Base-by-base conservation (phyloP, 805 yeast species). In the Grigorovia transvaalensis region DNA sequence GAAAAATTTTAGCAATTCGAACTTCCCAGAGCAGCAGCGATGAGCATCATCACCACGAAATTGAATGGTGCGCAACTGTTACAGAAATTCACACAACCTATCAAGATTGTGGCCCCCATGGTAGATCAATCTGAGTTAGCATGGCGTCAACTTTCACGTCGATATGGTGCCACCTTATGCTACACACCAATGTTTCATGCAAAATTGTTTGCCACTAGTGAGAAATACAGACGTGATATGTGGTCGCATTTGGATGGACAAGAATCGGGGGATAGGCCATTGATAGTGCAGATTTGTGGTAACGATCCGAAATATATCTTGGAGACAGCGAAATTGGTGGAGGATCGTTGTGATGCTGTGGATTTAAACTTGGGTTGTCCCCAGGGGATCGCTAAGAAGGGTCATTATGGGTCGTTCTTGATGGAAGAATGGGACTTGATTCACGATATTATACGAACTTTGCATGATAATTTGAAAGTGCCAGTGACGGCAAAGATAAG, bases 141-240 rank as follows among this genome's bases (percentile, higher is more conserved):
- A 1, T 93, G 98, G 98, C 75, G 99, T 57, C 77, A 87, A 17
- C 71, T 93, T 15, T 85, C 95, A 2, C 76, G 98, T 51, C 74
- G 77, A 53, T 84, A 90, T 61, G 99, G 99, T 2, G 98, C 99
- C 0, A 88, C 89, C 2, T 72, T 93, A 38, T 88, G 96, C 62
- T 93, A 91, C 62, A 87, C 98, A 0, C 99, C 99, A 2, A 93
- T 93, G 99, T 79, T 85, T 57, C 98, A 93, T 68, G 96, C 99
- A 3, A 75, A 89, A 48, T 70, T 90, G 42, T 93, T 93, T 70
- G 95, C 95, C 27, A 85, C 86, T 2, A 84, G 84, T 48, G 85
- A 81, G 54, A 85, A 85, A 59, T 93, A 93, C 64, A 74, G 98
- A 50, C 72, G 72, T 18, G 85, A 82, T 54, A 85, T 81, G 83